These are phyloP conservation scores for Pythium brachiatum DNA, from an alignment of 352 stramenopile genomes.

Conservation along the genomic window DNA sequence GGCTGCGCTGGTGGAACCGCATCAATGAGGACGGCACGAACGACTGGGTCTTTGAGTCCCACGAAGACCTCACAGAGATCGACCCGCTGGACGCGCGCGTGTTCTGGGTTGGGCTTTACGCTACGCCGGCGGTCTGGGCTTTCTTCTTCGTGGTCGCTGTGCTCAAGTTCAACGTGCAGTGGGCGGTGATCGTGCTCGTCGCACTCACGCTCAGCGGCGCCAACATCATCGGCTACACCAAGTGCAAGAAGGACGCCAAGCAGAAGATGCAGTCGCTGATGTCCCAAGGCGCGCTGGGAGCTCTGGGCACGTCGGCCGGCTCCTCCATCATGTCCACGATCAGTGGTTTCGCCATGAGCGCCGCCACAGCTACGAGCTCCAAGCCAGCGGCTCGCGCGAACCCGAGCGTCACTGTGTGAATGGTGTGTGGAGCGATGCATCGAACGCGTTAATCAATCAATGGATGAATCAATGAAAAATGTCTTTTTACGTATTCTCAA, in stretches of 20 bases:
- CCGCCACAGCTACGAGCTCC: constrained; percentile 13
- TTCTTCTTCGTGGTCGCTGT: constrained; percentile 91
- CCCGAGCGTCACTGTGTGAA: constrained; percentile 42
- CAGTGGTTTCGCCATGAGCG: constrained; percentile 59
- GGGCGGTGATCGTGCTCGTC: constrained; percentile 92
- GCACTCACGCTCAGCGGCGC: constrained; percentile 90
- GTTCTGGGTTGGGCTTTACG: constrained; percentile 97
- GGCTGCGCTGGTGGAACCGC: constrained; percentile 98
- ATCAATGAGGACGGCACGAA: constrained; percentile 94
- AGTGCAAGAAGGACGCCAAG: constrained; percentile 92
- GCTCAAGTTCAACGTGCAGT: constrained; percentile 93
- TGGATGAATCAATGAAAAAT: not conserved
- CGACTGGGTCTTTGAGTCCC: constrained; percentile 97
- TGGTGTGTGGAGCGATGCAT: too few relatives aligned
- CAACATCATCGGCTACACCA: constrained; percentile 99
- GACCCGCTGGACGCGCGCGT: constrained; percentile 88
- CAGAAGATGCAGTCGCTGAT: constrained; percentile 84
- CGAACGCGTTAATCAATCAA: too few relatives aligned
- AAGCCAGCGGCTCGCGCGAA: constrained; percentile 22
- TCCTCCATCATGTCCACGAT: constrained; percentile 79
- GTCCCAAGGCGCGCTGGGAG: constrained; percentile 68
- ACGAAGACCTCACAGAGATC: constrained; percentile 89
- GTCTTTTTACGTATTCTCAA: not conserved
- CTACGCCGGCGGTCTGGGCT: constrained; percentile 89
- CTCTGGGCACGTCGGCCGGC: constrained; percentile 59